Percentiles rank a stretch among this genome's conserved stretches.
phyloP scores from a whole-genome alignment of 2,329 filamentous ascomycete genomes.

The Epichloe amarillans region DNA sequence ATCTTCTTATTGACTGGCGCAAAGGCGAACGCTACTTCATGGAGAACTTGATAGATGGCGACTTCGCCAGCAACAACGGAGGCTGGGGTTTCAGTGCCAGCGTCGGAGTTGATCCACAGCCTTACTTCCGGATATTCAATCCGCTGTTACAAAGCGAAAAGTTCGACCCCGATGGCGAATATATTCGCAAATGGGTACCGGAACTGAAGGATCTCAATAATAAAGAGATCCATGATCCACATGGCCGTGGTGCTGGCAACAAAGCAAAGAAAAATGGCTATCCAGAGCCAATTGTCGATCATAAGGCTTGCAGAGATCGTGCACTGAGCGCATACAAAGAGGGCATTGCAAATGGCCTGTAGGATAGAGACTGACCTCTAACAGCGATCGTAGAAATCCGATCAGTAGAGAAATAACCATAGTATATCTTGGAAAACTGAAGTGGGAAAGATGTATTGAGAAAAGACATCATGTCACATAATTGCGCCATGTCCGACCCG shows the following conservation, averaged over 20 bases:
- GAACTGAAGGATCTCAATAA: constrained; percentile 53
- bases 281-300: constrained; percentile 60
- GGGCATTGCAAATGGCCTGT: constrained; percentile 19
- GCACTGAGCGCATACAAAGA: constrained; percentile 59
- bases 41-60: constrained; percentile 65
- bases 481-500: constrained; percentile 39
- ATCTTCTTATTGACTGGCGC: constrained; percentile 72
- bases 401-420: background rate
- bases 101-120: constrained; percentile 71
- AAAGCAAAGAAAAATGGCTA: constrained; percentile 56
- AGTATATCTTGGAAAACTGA: background rate
- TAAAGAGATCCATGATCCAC: constrained; percentile 70
- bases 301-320: constrained; percentile 53
- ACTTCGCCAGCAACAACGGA: constrained; percentile 65
- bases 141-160: constrained; percentile 74
- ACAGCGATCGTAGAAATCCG: too few species aligned
- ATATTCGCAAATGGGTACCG: constrained; percentile 71
- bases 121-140: constrained; percentile 87
- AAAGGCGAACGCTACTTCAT: constrained; percentile 74
- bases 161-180: constrained; percentile 66
- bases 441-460: background rate
- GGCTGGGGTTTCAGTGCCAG: constrained; percentile 46
- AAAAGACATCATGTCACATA: background rate
- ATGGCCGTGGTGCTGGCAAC: constrained; percentile 46
- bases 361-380: background rate